phyloP scores from a whole-genome alignment of 2,329 filamentous ascomycete genomes.

The Epichloe glyceriae region DNA sequence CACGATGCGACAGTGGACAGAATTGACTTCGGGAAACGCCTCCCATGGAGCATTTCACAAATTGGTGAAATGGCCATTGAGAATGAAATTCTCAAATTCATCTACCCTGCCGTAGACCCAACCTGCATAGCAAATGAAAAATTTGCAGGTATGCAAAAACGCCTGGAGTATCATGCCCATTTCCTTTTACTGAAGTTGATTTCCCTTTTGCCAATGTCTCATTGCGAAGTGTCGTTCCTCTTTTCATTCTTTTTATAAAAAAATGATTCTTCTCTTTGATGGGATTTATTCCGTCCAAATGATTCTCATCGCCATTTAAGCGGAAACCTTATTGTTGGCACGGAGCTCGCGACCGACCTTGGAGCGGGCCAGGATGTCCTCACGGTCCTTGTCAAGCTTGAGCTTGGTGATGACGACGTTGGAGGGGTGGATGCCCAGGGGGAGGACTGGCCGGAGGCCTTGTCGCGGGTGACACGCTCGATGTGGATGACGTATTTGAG shows the following conservation, averaged over 20 bases:
- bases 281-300: not conserved
- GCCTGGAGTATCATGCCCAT: conserved; percentile 21
- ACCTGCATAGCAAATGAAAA: conserved; percentile 10
- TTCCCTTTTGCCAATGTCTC: conserved; percentile 10
- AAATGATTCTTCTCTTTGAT: not conserved
- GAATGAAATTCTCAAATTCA: conserved; percentile 34
- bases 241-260: conserved; percentile 7
- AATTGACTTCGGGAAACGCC: conserved; percentile 55
- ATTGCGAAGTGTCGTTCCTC: conserved; percentile 10
- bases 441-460: conserved; percentile 92
- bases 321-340: conserved; percentile 57
- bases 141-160: conserved; percentile 16
- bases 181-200: conserved; percentile 6
- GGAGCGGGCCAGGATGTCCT: conserved; percentile 78
- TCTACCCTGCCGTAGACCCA: conserved; percentile 26
- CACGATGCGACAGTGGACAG: conserved; percentile 3
- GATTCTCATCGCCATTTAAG: conserved; percentile 22
- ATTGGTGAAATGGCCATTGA: conserved; percentile 62
- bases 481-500: conserved; percentile 97
- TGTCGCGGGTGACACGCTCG: conserved; percentile 93
- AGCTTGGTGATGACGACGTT: conserved; percentile 98
- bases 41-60: conserved; percentile 66
- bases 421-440: conserved; percentile 86
- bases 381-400: conserved; percentile 93
- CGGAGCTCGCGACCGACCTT: conserved; percentile 64